A percentile compares a stretch with the other conserved stretches of the same genome.
Conservation (phyloP, 2,329 filamentous ascomycete genomes). For the Truncatella angustata region DNA sequence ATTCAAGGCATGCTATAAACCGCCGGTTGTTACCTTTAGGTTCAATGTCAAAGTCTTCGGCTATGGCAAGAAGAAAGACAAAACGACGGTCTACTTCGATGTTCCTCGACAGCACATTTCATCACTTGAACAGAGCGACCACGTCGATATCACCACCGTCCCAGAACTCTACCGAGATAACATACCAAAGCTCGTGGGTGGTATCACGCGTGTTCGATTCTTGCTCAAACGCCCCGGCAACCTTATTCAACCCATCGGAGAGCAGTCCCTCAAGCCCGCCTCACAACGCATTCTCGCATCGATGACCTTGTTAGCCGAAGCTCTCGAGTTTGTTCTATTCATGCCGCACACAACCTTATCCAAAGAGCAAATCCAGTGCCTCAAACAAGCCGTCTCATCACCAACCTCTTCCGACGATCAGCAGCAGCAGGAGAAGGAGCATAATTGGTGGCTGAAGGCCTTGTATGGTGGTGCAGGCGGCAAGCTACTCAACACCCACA, state of each 20-base stretch:
- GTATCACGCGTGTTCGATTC: constrained; percentile 7
- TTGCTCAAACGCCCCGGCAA: constrained; percentile 6
- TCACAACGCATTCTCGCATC: constrained; percentile 3
- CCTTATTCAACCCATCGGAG: constrained; percentile 6
- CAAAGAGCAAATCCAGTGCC: constrained; percentile 2
- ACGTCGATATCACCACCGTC: constrained; percentile 1
- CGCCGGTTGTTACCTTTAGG: constrained; percentile 8
- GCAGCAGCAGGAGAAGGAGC: constrained; percentile 7
- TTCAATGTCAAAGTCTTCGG: constrained; percentile 8
- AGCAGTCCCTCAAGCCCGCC: constrained; percentile 9
- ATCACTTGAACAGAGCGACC: constrained; percentile 8
- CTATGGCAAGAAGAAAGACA: constrained; percentile 8
- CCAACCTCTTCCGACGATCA: constrained; percentile 1
- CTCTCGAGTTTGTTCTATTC: constrained; percentile 5
- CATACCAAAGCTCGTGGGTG: not conserved
- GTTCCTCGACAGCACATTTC: constrained; percentile 9
- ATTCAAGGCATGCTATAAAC: constrained; percentile 7
- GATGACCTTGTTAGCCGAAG: not conserved
- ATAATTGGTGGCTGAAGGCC: constrained; percentile 6
- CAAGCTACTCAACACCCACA: not conserved
- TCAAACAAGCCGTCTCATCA: constrained; percentile 8
- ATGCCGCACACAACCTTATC: constrained; percentile 9
- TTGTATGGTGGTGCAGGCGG: constrained; percentile 9
- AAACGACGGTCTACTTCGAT: constrained; percentile 9
- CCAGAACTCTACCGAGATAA: constrained; percentile 7